Conservation (phyloP, 805 yeast species). For the Cyberlindnera galapagoensis region DNA sequence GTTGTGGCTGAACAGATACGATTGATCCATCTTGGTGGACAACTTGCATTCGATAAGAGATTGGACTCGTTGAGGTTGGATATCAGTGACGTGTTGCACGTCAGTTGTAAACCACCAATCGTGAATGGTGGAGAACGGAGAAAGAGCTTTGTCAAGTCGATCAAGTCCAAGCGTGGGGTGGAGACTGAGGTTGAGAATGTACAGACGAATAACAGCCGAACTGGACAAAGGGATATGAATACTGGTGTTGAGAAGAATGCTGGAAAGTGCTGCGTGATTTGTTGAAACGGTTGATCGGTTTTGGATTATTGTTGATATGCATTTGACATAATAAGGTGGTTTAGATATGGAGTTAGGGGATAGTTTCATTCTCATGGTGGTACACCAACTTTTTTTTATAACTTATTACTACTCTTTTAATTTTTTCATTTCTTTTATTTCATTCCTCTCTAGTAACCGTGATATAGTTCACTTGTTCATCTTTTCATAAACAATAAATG, state of each 20-base stretch:
- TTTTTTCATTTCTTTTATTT: too few relatives aligned
- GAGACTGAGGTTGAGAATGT: neutral
- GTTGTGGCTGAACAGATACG: conserved; percentile 1
- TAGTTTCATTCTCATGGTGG: neutral
- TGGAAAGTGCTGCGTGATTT: neutral
- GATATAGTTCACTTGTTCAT: conserved; percentile 26
- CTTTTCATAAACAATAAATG: conserved; percentile 79
- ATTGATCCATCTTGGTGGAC: conserved; percentile 1
- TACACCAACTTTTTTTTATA: too few relatives aligned
- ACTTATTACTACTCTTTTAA: too few relatives aligned
- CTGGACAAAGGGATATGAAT: neutral
- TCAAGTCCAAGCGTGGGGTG: too few relatives aligned
- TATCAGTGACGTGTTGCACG: conserved; percentile 2
- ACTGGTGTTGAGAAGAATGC: neutral
- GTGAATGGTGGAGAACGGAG: too few relatives aligned
- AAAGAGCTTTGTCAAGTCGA: too few relatives aligned
- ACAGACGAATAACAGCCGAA: neutral
- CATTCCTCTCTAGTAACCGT: neutral
- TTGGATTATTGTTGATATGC: neutral
- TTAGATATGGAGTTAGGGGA: neutral
- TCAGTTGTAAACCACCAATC: conserved; percentile 1
- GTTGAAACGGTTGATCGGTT: neutral
- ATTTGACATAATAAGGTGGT: neutral
- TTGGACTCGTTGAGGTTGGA: conserved; percentile 1
- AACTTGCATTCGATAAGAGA: neutral